phyloP scores from a whole-genome alignment of 768 basidiomycete species.

The Suillus subluteus region DNA sequence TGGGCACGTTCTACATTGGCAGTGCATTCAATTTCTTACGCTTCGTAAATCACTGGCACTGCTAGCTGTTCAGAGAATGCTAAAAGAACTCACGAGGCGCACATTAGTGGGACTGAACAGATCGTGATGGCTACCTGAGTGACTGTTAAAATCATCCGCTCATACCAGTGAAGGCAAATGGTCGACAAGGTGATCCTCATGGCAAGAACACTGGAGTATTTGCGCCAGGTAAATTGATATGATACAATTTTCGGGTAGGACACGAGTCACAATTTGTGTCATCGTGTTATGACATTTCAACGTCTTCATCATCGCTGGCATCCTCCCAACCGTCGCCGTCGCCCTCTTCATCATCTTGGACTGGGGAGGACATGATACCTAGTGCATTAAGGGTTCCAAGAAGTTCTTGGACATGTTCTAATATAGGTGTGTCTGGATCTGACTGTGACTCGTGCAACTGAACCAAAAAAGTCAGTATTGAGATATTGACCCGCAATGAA shows the following conservation, averaged over 20 bases:
- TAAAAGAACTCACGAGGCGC: background rate
- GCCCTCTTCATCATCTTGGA: constrained; percentile 56
- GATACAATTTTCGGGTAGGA: background rate
- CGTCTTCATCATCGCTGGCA: constrained; percentile 58
- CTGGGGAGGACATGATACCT: constrained; percentile 65
- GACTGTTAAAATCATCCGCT: background rate
- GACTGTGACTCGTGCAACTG: constrained; percentile 74
- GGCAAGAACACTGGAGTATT: background rate
- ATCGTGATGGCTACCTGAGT: background rate
- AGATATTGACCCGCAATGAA: background rate
- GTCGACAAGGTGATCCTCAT: background rate
- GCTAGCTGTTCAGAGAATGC: background rate
- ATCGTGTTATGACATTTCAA: constrained; percentile 52
- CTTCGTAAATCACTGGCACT: background rate
- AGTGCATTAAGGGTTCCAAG: constrained; percentile 65
- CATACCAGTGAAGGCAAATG: background rate
- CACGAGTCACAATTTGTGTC: background rate
- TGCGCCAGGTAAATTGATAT: background rate
- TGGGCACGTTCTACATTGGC: background rate
- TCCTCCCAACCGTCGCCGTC: constrained; percentile 60
- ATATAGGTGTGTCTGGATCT: constrained; percentile 74
- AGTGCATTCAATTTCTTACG: background rate
- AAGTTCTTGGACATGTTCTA: constrained; percentile 78
- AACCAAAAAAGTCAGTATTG: constrained; percentile 11
- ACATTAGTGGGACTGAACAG: background rate